These are phyloP conservation scores for Isoetes taiwanensis DNA, from an alignment of 75 land plant genomes.

Conservation along the genomic window DNA sequence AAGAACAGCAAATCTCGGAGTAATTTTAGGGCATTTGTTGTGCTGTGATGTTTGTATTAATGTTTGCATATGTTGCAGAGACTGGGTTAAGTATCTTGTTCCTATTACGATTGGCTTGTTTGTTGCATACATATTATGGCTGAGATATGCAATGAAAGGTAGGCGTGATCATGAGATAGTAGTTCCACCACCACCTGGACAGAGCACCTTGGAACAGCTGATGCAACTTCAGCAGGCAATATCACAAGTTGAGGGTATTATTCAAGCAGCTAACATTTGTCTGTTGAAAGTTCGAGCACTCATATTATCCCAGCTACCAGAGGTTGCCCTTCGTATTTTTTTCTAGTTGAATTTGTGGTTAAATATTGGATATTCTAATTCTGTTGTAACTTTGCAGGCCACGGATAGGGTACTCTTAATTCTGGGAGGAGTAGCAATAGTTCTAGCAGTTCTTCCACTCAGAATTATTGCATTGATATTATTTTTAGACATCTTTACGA, in stretches of 20 bases:
- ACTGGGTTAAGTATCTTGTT: no score
- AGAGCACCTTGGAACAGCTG: slow-evolving; percentile 84
- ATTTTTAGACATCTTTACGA: slow-evolving; percentile 46
- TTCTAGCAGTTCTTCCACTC: slow-evolving; percentile 38
- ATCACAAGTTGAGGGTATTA: slow-evolving; percentile 51
- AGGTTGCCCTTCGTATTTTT: slow-evolving; percentile 32
- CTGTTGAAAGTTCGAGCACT: slow-evolving; percentile 74
- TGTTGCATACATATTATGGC: slow-evolving; percentile 54
- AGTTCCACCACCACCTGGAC: slow-evolving; percentile 63
- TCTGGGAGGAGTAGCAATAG: slow-evolving; percentile 27
- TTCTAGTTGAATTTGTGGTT: no score
- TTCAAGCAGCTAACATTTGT: slow-evolving; percentile 75
- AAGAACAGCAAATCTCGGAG: no score
- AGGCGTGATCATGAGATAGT: slow-evolving; percentile 42
- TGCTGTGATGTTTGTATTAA: neutral
- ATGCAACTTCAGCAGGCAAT: slow-evolving; percentile 81
- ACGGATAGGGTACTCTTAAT: slow-evolving; percentile 35
- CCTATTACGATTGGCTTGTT: slow-evolving; percentile 59
- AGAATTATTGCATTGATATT: slow-evolving; percentile 22
- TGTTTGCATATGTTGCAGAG: neutral
- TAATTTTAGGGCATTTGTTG: neutral
- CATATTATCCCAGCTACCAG: slow-evolving; percentile 57
- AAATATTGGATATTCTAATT: no score
- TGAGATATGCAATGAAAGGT: slow-evolving; percentile 32
- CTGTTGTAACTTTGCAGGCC: slow-evolving; percentile 28